Percentiles rank a stretch among this genome's conserved stretches.
phyloP scores from a whole-genome alignment of 257 asterid species.

The Solanum paucissectum region DNA sequence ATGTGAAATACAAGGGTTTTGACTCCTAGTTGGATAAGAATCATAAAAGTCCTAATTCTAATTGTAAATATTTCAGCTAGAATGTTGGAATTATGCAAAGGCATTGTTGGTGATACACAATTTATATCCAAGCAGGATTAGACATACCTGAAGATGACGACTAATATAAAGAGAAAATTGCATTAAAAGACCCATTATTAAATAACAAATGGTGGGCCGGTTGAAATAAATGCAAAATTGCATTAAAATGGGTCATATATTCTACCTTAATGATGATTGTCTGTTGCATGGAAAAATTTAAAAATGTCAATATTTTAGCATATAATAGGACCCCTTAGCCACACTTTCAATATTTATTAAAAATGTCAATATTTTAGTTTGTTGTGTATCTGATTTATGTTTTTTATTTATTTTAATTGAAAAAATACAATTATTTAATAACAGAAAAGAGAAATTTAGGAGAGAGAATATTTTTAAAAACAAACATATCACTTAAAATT shows the following conservation, averaged over 20 bases:
- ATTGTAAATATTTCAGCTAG: neutral
- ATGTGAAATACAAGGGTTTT: neutral
- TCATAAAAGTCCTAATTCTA: neutral
- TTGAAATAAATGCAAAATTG: no score
- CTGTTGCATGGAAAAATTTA: no score
- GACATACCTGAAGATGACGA: neutral
- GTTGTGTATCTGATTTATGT: neutral
- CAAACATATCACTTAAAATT: neutral
- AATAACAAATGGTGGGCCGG: no score
- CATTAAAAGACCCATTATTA: no score
- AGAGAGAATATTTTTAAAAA: neutral
- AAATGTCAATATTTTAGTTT: neutral
- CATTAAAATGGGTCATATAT: no score
- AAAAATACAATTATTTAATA: no score
- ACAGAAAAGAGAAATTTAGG: neutral
- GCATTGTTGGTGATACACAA: neutral
- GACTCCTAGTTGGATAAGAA: neutral
- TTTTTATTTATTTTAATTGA: no score
- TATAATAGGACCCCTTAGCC: no score
- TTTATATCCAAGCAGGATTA: neutral
- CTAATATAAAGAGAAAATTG: neutral
- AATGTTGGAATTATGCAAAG: neutral
- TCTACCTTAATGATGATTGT: no score
- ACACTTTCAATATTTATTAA: no score
- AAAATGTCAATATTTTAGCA: no score